These are phyloP conservation scores for Allium fistulosum DNA, from an alignment of 106 monocot species.

Conservation along the genomic window DNA sequence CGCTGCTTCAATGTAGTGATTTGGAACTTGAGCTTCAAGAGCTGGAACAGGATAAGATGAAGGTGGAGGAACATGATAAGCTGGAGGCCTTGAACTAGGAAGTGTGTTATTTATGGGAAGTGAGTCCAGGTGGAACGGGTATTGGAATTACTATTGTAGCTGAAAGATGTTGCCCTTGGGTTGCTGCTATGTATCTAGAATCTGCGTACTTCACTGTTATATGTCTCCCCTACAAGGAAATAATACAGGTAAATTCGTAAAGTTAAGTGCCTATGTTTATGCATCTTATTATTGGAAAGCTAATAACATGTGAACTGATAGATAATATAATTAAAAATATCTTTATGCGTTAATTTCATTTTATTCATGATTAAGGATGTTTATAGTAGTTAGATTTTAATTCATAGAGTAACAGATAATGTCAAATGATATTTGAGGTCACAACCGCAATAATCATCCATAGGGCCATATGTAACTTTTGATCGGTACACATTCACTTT, in stretches of 20 bases:
- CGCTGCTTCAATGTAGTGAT: too few relatives aligned
- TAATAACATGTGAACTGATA: neutral
- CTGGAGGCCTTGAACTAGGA: too few relatives aligned
- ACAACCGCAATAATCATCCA: too few relatives aligned
- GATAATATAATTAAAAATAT: neutral
- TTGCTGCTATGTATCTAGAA: slow-evolving; percentile 10
- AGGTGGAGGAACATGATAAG: too few relatives aligned
- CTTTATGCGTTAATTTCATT: neutral
- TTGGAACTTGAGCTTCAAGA: too few relatives aligned
- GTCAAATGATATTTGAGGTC: neutral
- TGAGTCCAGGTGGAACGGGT: neutral
- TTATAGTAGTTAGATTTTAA: neutral
- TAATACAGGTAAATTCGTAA: neutral
- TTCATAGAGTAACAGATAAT: neutral
- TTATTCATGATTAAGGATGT: neutral
- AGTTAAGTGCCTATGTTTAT: too few relatives aligned
- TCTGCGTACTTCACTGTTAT: slow-evolving; percentile 41
- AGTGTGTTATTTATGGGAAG: too few relatives aligned
- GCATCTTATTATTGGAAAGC: too few relatives aligned
- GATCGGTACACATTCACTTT: neutral
- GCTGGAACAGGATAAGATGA: too few relatives aligned
- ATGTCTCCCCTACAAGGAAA: slow-evolving; percentile 20
- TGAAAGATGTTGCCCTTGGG: slow-evolving; percentile 24
- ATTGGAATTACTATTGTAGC: slow-evolving; percentile 14
- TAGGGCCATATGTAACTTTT: neutral